Base-by-base conservation (phyloP, 208 protist genomes). In the Leptomonas seymouri region DNA sequence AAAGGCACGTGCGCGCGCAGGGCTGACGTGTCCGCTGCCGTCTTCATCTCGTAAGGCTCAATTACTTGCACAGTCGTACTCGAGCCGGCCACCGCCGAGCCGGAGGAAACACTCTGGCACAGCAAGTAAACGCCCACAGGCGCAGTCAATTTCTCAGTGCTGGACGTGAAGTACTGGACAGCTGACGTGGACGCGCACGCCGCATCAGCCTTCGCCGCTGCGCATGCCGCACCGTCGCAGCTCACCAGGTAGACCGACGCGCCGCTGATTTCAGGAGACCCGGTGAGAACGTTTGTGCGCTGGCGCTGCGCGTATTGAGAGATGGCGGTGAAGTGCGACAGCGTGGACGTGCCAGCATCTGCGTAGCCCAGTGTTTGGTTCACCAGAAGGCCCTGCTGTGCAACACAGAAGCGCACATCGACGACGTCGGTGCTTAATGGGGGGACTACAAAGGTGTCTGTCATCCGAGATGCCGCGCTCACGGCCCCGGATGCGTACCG, bases 1-100 rank as follows among this genome's bases (percentile, higher is more conserved):
- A 84, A 74, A 18, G 78, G 57, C 51, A 76, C 74, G 68, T 81
- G 83, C 49, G 79, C 62, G 16, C 81, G 77, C 9, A 92, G 39
- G 3, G 39, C 55, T 0, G 59, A 45, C 23, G 46, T 44, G 63
- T 76, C 64, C 3, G 64, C 74, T 15, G 59, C 42, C 14, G 75
- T 67, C 3, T 74, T 82, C 58, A 82, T 63, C 14, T 49, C 27
- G 60, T 83, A 86, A 8, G 75, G 68, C 5, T 69, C 54, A 18
- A 91, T 58, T 23, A 85, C 86, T 23, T 36, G 41, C 31, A 91
- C 62, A 20, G 77, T 80, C 23, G 57, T 75, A 44, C 74, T 59
- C 25, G 82, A 55, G 12, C 71, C 83, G 1, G 78, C 78, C 8
- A 79, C 49, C 1, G 58, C 71, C 8, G 67, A 48, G 3, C 51